Evolutionary conservation across 2,329 filamentous ascomycete genomes (phyloP).

Genomic region (Diaporthe australafricana): DNA sequence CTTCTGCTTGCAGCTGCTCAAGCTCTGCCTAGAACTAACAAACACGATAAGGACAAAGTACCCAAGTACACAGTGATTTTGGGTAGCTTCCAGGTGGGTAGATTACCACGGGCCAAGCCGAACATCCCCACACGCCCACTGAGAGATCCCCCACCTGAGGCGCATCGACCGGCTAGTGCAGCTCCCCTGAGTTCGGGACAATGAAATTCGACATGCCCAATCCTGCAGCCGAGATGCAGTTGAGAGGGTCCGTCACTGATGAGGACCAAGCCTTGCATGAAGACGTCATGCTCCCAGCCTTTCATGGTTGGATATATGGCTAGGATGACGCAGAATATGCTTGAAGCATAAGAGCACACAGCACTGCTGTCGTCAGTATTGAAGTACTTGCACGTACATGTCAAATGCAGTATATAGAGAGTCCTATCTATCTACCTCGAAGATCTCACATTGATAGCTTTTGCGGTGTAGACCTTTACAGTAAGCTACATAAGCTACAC

Average conservation of each 20-base stretch:
- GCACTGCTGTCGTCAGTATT: not conserved
- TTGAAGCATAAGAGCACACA: not conserved
- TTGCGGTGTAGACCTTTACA: no score
- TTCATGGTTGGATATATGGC: not conserved
- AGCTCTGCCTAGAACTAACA: not conserved
- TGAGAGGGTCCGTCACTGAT: constrained; percentile 6
- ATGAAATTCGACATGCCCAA: constrained; percentile 6
- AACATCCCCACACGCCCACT: constrained; percentile 20
- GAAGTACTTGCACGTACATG: no score
- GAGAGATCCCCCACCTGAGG: constrained; percentile 24
- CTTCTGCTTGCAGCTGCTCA: not conserved
- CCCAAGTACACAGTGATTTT: not conserved
- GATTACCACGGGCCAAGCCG: constrained; percentile 25
- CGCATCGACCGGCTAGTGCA: constrained; percentile 18
- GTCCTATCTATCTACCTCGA: no score
- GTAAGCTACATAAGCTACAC: no score
- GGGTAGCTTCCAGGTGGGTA: constrained; percentile 22
- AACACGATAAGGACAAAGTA: not conserved
- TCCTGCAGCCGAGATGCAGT: constrained; percentile 26
- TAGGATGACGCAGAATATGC: not conserved
- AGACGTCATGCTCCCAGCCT: constrained; percentile 10
- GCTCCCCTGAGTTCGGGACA: constrained; percentile 19
- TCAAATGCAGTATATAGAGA: no score
- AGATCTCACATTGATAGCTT: not conserved
- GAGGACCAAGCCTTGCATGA: constrained; percentile 6